Evolutionary conservation across 2,329 filamentous ascomycete species (phyloP).

Genomic region (Xylariales sp.): DNA sequence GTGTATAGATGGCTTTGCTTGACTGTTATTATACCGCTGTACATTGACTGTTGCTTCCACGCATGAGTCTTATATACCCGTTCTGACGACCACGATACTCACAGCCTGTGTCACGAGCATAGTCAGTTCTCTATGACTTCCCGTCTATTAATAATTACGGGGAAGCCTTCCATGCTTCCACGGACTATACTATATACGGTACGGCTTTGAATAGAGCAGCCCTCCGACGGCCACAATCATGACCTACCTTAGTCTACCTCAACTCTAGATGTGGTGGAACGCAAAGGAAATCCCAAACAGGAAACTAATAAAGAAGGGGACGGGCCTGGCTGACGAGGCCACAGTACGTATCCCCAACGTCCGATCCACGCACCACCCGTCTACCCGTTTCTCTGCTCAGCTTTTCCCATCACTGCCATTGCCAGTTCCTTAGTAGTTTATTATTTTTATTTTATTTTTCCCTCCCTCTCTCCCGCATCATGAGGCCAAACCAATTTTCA

Average conservation of each 20-base stretch:
- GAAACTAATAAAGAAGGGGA: conserved; percentile 29
- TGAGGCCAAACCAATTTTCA: conserved; percentile 20
- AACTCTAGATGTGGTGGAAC: conserved; percentile 6
- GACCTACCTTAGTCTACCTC: conserved; percentile 18
- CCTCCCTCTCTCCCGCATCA: neutral
- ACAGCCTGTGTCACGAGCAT: neutral
- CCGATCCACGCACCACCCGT: conserved; percentile 15
- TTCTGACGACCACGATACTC: conserved; percentile 8
- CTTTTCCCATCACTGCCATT: conserved; percentile 2
- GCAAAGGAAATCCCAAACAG: conserved; percentile 24
- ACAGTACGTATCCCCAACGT: conserved; percentile 15
- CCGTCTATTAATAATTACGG: neutral
- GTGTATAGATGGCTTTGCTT: neutral
- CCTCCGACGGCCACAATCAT: neutral
- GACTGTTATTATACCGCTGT: neutral
- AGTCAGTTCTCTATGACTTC: neutral
- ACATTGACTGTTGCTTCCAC: too few species aligned
- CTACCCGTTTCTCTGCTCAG: conserved; percentile 15
- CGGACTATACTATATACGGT: neutral
- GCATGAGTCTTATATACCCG: neutral
- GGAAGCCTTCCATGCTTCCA: conserved; percentile 6
- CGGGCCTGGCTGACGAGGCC: conserved; percentile 12
- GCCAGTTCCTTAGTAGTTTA: too few species aligned
- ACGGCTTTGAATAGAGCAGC: neutral
- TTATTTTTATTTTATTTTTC: neutral